These are phyloP conservation scores for Penicillium hesseltinei DNA, from an alignment of 2,329 filamentous ascomycete genomes.

Conservation along the genomic window DNA sequence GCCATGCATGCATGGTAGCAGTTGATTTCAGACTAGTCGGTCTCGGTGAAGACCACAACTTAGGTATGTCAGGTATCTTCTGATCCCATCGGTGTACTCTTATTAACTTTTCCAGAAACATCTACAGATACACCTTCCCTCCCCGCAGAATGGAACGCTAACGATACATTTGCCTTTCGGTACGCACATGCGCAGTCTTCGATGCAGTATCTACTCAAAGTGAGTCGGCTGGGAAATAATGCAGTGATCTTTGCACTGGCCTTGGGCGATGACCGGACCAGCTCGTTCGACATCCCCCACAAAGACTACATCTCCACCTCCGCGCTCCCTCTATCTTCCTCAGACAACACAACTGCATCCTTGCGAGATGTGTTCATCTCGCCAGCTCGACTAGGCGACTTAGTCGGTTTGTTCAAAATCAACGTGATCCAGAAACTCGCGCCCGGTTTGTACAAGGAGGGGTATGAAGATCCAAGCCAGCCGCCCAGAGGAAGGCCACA, in stretches of 20 bases:
- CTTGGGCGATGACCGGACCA: conserved; percentile 75
- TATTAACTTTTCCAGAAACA: conserved; percentile 21
- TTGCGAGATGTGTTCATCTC: conserved; percentile 70
- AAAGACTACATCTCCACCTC: conserved; percentile 72
- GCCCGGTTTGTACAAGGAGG: conserved; percentile 72
- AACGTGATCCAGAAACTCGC: conserved; percentile 82
- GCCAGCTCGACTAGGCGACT: conserved; percentile 63
- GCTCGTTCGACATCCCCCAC: conserved; percentile 69
- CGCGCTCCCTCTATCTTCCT: conserved; percentile 53
- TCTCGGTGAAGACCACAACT: conserved; percentile 76
- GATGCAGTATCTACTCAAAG: conserved; percentile 77
- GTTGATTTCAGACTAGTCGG: conserved; percentile 79
- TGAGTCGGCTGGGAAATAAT: conserved; percentile 78
- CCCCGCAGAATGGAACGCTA: conserved; percentile 76
- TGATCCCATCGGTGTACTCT: background rate
- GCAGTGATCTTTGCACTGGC: conserved; percentile 79
- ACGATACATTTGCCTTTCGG: conserved; percentile 71
- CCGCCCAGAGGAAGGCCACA: conserved; percentile 41
- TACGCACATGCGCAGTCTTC: conserved; percentile 85
- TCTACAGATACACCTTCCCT: conserved; percentile 49
- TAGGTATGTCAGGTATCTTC: conserved; percentile 50
- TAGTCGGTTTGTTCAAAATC: conserved; percentile 70
- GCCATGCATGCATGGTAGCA: conserved; percentile 77
- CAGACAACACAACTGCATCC: conserved; percentile 28
- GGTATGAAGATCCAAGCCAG: conserved; percentile 62